Evolutionary conservation across 495 filamentous ascomycete species (phyloP).

Genomic region (Neurospora sp.): DNA sequence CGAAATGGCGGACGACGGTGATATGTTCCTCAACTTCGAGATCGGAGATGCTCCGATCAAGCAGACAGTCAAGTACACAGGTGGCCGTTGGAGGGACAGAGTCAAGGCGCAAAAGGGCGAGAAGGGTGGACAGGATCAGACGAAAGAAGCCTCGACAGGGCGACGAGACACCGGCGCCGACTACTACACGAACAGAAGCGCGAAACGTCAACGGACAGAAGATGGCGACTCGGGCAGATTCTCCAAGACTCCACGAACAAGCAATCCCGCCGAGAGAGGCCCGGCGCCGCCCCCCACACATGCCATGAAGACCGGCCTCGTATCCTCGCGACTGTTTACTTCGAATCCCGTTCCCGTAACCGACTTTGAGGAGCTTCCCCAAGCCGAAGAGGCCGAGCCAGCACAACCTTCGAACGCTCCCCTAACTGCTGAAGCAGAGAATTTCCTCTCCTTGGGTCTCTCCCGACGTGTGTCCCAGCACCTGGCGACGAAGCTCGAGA

Average conservation of each 20-base stretch:
- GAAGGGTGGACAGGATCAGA: slow-evolving; percentile 24
- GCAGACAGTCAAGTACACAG: slow-evolving; percentile 62
- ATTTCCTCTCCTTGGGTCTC: slow-evolving; percentile 73
- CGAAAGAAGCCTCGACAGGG: slow-evolving; percentile 1
- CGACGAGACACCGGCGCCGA: slow-evolving; percentile 12
- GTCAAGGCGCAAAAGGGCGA: slow-evolving; percentile 64
- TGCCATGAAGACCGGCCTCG: slow-evolving; percentile 30
- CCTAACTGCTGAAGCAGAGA: slow-evolving; percentile 67
- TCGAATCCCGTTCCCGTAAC: slow-evolving; percentile 66
- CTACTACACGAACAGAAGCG: slow-evolving; percentile 18
- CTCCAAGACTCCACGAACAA: slow-evolving; percentile 10
- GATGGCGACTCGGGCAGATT: slow-evolving; percentile 11
- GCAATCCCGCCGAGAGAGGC: slow-evolving; percentile 8
- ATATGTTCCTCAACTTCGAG: slow-evolving; percentile 83
- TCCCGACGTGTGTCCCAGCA: slow-evolving; percentile 69
- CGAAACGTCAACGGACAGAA: slow-evolving; percentile 33
- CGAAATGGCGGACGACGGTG: slow-evolving; percentile 81
- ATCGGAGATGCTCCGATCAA: slow-evolving; percentile 52
- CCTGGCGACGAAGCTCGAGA: slow-evolving; percentile 70
- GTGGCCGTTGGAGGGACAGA: slow-evolving; percentile 85
- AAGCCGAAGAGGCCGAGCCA: slow-evolving; percentile 34
- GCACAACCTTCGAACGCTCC: slow-evolving; percentile 91
- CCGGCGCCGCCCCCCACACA: slow-evolving; percentile 13
- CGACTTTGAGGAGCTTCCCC: slow-evolving; percentile 32
- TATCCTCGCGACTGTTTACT: slow-evolving; percentile 86